Evolutionary conservation across 2,329 filamentous ascomycete species (phyloP), one percentile per base, ranked within the genome.

Genomic region (Curvularia eragrostidis): DNA sequence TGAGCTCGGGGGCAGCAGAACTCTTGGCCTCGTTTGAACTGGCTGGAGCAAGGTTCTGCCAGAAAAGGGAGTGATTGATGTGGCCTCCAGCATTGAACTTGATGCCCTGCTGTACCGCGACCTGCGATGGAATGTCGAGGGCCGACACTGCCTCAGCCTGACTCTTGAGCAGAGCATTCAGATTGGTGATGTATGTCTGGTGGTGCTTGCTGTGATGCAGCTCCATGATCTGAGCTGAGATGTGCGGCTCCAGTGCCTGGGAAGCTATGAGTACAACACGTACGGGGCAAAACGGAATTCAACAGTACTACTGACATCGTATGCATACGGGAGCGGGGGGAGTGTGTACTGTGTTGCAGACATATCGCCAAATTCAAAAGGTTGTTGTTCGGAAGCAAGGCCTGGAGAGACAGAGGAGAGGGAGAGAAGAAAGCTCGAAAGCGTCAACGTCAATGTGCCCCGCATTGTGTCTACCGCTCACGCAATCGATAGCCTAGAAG

Each of bases 41-140:
- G 0, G 86, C 78, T 0, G 90, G 90, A 0, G 85, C 78, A 18
- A 96, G 84, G 77, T 92, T 93, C 79, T 91, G 87, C 93, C 93
- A 97, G 83, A 97, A 97, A 34, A 97, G 86, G 0, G 87, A 88
- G 82, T 97, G 93, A 81, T 97, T 97, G 79, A 96, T 89, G 82
- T 97, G 93, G 6, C 93, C 93, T 42, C 93, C 93, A 48, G 90
- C 93, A 76, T 96, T 91, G 84, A 96, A 97, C 71, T 89, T 90
- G 80, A 96, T 87, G 61, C 85, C 85, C 18, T 83, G 80, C 68
- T 90, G 88, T n/a, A 91, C 83, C 18, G 84, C 79, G 54, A 92
- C 85, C 66, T 91, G 88, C 3, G 82, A 79, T 4, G 85, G 80
- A 52, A 91, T 83, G 65, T 91, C 85, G 63, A 82, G 81, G 39